Base-by-base conservation (phyloP, 495 filamentous ascomycete genomes). In the Letharia lupina region DNA sequence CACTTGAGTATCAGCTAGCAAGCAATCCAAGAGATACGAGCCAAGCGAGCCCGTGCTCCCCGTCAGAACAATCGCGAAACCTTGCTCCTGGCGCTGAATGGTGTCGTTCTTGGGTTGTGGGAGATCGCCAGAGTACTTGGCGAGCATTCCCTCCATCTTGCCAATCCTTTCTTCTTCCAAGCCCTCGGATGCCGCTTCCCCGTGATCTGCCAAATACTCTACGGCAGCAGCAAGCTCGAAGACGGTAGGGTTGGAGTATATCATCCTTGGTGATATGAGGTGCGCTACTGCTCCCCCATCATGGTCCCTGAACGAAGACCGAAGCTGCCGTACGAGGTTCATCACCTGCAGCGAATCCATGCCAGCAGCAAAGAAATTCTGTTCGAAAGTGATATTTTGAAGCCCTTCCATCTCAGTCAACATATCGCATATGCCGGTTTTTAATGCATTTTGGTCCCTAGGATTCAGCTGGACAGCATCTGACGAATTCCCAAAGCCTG, bases 11-110 rank as follows among this genome's bases (percentile, higher is more conserved):
- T 69, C 71, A 13, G 63, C 57, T 1, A 77, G 62, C 20, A 84
- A 75, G 6, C 72, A 47, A 65, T 82, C 76, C 2, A 87, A 72
- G 65, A 87, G 73, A 69, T 86, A 84, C 2, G 78, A 81, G 7
- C 86, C 85, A 10, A 89, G 33, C 15, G 61, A 37, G 23, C 61
- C 61, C 2, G 61, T 62, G 45, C 42, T 48, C 4, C 61, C 61
- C 5, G 61, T 62, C 11, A 62, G 44, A 20, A 57, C 33, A 7
- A 50, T 31, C 2, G 42, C 50, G 8, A 40, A 5, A 50, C 44
- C 44, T 33, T 62, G 41, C 60, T 28, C 44, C 12, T 37, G 23
- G n/a, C 23, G 16, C 41, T 23, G 62, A 64, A 1, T 44, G n/a
- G 20, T 44, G 44, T 57, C 50, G 20, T 33, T 23, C 23, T 54